Evolutionary conservation across 1,284 basidiomycete genomes (phyloP).

Genomic region (Coniferiporia weirii): DNA sequence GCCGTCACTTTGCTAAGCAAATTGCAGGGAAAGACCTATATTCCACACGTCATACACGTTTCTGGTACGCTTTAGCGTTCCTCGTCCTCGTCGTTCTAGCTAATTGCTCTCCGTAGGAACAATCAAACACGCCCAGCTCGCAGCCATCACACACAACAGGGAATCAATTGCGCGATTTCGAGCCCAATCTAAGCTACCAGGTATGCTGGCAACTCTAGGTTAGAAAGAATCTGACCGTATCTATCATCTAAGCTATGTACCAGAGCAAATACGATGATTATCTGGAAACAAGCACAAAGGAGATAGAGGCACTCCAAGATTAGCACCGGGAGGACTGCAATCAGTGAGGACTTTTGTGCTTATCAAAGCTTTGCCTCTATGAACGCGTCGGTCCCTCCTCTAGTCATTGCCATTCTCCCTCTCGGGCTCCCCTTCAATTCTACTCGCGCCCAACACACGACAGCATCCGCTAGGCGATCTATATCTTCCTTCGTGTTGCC

Average conservation of each 20-base stretch:
- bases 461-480: constrained; percentile 44
- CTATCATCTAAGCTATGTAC: constrained; percentile 36
- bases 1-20: constrained; percentile 58
- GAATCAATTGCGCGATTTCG: constrained; percentile 60
- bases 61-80: constrained; percentile 48
- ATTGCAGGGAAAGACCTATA: constrained; percentile 50
- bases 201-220: constrained; percentile 30
- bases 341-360: neutral
- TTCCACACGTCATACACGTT: constrained; percentile 70
- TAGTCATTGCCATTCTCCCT: neutral
- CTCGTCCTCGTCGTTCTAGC: neutral
- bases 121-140: constrained; percentile 71
- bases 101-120: constrained; percentile 47
- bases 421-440: neutral
- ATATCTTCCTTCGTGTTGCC: constrained; percentile 65
- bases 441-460: constrained; percentile 45
- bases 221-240: neutral
- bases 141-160: constrained; percentile 67
- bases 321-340: constrained; percentile 25
- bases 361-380: constrained; percentile 15
- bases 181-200: constrained; percentile 45
- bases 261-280: constrained; percentile 56
- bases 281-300: constrained; percentile 48
- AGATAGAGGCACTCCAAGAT: constrained; percentile 61
- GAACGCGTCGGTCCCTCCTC: neutral